These are phyloP conservation scores for Phialocephala sp. DNA, from an alignment of 2,329 filamentous ascomycete species.

Conservation along the genomic window DNA sequence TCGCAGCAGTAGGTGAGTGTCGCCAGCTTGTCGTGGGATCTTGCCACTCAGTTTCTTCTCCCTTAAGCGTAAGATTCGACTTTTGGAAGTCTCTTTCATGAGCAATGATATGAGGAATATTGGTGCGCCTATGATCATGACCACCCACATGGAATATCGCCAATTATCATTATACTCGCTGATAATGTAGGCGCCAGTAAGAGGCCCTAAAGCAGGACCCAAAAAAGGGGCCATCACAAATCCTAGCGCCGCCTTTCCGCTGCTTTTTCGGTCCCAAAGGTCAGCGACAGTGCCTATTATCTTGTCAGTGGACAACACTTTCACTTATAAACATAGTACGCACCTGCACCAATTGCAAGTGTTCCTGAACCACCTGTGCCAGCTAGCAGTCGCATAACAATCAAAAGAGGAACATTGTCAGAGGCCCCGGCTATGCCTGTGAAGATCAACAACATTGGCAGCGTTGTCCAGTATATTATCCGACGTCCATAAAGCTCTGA, in stretches of 20 bases:
- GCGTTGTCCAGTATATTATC: conserved; percentile 63
- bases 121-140: conserved; percentile 41
- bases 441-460: conserved; percentile 63
- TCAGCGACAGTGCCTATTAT: conserved; percentile 51
- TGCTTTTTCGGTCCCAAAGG: conserved; percentile 49
- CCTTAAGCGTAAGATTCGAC: conserved; percentile 32
- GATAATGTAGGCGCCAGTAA: conserved; percentile 42
- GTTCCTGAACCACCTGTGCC: conserved; percentile 60
- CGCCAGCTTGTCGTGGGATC: conserved; percentile 26
- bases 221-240: conserved; percentile 38
- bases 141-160: conserved; percentile 37
- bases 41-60: conserved; percentile 43
- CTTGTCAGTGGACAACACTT: conserved; percentile 11
- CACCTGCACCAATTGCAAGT: conserved; percentile 38
- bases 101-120: conserved; percentile 48
- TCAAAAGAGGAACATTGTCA: conserved; percentile 61
- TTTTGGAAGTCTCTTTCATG: conserved; percentile 44
- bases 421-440: conserved; percentile 63
- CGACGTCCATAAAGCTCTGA: conserved; percentile 67
- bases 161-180: conserved; percentile 38
- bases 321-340: neutral
- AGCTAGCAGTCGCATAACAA: conserved; percentile 71
- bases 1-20: conserved; percentile 28
- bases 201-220: conserved; percentile 36
- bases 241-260: conserved; percentile 36